Conservation (phyloP, 2,329 filamentous ascomycete species). For the Didymella sp. region DNA sequence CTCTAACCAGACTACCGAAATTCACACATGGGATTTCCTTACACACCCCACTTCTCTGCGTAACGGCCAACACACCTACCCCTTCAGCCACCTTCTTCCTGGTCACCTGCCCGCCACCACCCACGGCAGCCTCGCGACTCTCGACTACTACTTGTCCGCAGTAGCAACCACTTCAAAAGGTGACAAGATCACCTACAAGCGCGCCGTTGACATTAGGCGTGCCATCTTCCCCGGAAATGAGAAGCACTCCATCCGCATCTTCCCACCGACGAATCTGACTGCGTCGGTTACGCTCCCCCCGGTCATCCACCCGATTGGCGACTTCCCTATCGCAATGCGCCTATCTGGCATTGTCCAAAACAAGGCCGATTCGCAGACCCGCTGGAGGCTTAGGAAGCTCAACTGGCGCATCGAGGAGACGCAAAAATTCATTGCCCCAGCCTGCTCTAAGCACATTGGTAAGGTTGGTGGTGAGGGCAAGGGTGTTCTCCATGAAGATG, state of each 20-base stretch:
- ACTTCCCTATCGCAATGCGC: conserved; percentile 78
- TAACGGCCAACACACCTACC: conserved; percentile 74
- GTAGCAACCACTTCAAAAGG: conserved; percentile 63
- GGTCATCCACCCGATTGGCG: conserved; percentile 84
- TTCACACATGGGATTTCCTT: conserved; percentile 80
- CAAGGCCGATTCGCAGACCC: conserved; percentile 71
- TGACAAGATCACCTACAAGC: conserved; percentile 69
- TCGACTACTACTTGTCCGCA: conserved; percentile 75
- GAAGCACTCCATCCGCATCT: conserved; percentile 90
- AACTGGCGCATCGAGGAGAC: conserved; percentile 94
- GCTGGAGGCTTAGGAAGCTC: conserved; percentile 90
- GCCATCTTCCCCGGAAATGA: conserved; percentile 80
- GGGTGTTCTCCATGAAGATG: conserved; percentile 75
- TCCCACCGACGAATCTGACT: conserved; percentile 93
- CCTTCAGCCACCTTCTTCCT: conserved; percentile 85
- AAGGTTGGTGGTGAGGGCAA: conserved; percentile 71
- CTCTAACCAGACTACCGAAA: conserved; percentile 70
- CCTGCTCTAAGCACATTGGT: conserved; percentile 77
- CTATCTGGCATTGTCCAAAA: conserved; percentile 83
- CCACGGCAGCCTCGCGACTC: conserved; percentile 72
- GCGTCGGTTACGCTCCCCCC: conserved; percentile 82
- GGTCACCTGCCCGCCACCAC: conserved; percentile 87
- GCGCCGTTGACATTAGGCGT: conserved; percentile 76
- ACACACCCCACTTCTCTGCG: conserved; percentile 46
- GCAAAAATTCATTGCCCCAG: conserved; percentile 77